Evolutionary conservation across 148 eudicot genomes (phyloP).

Genomic region (Dysphania ambrosioides): DNA sequence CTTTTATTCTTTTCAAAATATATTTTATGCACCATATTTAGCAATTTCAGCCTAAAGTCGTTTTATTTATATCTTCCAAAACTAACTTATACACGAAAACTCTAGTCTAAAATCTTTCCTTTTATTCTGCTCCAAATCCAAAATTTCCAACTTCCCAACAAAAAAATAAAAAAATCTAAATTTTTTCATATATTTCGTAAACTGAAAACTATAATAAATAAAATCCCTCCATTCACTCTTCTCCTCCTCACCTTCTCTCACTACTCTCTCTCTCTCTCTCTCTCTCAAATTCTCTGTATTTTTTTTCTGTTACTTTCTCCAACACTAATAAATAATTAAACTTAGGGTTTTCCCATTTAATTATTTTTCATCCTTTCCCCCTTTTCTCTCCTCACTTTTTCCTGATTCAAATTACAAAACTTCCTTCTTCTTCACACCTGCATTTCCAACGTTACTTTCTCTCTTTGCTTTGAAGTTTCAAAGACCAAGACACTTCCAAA

Average conservation of each 20-base stretch:
- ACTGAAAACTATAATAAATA: slow-evolving; percentile 5
- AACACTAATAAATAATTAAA: background rate
- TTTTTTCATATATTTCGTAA: background rate
- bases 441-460: slow-evolving; percentile 14
- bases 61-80: too few species aligned
- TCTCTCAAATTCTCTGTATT: slow-evolving; percentile 7
- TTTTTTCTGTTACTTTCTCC: slow-evolving; percentile 24
- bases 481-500: slow-evolving; percentile 8
- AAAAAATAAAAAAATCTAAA: background rate
- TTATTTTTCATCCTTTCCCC: background rate
- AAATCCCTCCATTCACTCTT: background rate
- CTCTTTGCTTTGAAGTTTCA: slow-evolving; percentile 38
- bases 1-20: too few species aligned
- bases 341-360: slow-evolving; percentile 18
- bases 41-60: too few species aligned
- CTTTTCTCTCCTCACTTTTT: slow-evolving; percentile 14
- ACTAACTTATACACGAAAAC: too few species aligned
- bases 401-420: slow-evolving; percentile 12
- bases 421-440: slow-evolving; percentile 17
- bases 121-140: too few species aligned
- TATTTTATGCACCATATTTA: too few species aligned
- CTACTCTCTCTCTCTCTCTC: slow-evolving; percentile 13
- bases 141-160: background rate
- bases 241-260: slow-evolving; percentile 15
- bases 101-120: background rate